phyloP scores from a whole-genome alignment of 768 basidiomycete species.

The Coprinopsis strossmayeri region DNA sequence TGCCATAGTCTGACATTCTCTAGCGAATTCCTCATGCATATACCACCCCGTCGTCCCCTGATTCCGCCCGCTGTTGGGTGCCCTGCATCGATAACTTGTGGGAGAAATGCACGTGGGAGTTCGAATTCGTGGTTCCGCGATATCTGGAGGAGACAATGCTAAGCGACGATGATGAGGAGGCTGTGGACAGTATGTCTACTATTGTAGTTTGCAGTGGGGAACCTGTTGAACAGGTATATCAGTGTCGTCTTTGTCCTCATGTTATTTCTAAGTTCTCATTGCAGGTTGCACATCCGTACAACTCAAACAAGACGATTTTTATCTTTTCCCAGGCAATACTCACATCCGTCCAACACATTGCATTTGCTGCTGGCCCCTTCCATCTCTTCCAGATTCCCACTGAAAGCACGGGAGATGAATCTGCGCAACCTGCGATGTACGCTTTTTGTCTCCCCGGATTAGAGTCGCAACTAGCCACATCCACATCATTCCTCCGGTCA shows the following conservation, averaged over 20 bases:
- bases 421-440: slow-evolving; percentile 72
- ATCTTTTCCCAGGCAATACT: slow-evolving; percentile 80
- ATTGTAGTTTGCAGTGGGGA: slow-evolving; percentile 94
- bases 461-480: slow-evolving; percentile 60
- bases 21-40: slow-evolving; percentile 93
- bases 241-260: slow-evolving; percentile 4
- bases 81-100: slow-evolving; percentile 92
- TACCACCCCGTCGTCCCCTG: slow-evolving; percentile 80
- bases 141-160: slow-evolving; percentile 60
- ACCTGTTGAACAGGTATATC: slow-evolving; percentile 79
- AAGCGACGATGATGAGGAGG: slow-evolving; percentile 41
- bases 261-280: slow-evolving; percentile 4
- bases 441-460: slow-evolving; percentile 92
- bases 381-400: slow-evolving; percentile 64
- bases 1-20: slow-evolving; percentile 13
- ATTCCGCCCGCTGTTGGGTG: slow-evolving; percentile 97
- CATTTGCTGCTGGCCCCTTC: slow-evolving; percentile 95
- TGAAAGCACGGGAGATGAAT: slow-evolving; percentile 56
- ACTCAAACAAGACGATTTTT: slow-evolving; percentile 91
- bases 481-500: slow-evolving; percentile 71
- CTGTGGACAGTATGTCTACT: slow-evolving; percentile 61
- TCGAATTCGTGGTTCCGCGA: slow-evolving; percentile 90
- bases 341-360: slow-evolving; percentile 94
- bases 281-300: slow-evolving; percentile 89
- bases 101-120: slow-evolving; percentile 98